Percentiles rank a stretch among this genome's conserved stretches.
These are phyloP conservation scores for slime mould (Dictyostelium discoideum) DNA, from an alignment of 78 protist genomes.

Conservation along the genomic window DNA sequence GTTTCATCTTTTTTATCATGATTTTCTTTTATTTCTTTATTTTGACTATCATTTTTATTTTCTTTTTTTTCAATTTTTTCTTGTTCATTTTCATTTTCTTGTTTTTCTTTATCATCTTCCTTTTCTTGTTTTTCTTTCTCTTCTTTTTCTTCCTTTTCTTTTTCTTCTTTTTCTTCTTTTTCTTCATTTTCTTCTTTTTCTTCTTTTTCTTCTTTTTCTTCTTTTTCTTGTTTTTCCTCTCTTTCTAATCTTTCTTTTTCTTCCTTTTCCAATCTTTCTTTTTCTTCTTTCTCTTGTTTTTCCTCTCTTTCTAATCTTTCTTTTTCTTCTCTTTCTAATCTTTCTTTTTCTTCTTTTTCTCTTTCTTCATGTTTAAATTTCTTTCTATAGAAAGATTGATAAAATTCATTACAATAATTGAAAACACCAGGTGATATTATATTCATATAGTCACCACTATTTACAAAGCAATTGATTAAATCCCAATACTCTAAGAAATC, in stretches of 20 bases:
- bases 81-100: background rate
- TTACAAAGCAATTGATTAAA: conserved; percentile 68
- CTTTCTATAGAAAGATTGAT: background rate
- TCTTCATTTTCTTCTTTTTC: background rate
- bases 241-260: background rate
- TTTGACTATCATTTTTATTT: background rate
- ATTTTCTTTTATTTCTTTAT: background rate
- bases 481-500: conserved; percentile 86
- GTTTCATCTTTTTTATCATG: background rate
- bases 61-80: too few relatives aligned
- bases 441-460: conserved; percentile 23
- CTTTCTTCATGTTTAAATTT: background rate
- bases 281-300: background rate
- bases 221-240: background rate
- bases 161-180: background rate
- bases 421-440: background rate
- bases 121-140: background rate
- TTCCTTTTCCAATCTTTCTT: background rate
- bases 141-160: background rate
- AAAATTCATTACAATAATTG: background rate
- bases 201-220: background rate
- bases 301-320: background rate
- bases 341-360: background rate
- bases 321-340: background rate
- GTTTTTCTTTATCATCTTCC: background rate